Evolutionary conservation across 371 early-diverging fungal species (phyloP).

Genomic region (Mortierella polycephala): DNA sequence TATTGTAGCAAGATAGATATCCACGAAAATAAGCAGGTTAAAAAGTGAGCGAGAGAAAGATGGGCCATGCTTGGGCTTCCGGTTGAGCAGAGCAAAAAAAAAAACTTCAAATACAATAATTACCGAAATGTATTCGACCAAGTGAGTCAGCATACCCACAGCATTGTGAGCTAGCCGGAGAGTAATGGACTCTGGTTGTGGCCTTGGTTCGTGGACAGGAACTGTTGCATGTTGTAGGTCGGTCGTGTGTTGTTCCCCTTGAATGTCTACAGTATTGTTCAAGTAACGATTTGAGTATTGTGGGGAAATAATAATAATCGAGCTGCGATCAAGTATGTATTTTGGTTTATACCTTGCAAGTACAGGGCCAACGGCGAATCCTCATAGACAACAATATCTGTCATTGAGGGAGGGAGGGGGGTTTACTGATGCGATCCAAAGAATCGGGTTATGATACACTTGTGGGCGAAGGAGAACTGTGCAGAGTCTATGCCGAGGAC

Average conservation of each 20-base stretch:
- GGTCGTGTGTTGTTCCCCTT: conserved; percentile 42
- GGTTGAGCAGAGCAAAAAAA: conserved; percentile 1
- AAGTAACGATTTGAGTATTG: neutral
- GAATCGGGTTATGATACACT: neutral
- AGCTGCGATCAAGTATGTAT: neutral
- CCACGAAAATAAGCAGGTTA: neutral
- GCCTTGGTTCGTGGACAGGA: conserved; percentile 43
- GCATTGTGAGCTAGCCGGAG: conserved; percentile 36
- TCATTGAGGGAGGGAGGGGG: conserved; percentile 48
- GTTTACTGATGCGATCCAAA: neutral
- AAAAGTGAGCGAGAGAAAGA: neutral
- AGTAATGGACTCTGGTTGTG: conserved; percentile 27
- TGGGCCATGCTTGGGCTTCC: too few relatives aligned
- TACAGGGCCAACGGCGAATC: conserved; percentile 80
- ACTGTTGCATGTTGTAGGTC: conserved; percentile 44
- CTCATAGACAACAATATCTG: conserved; percentile 76
- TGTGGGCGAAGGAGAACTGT: too few relatives aligned
- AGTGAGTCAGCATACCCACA: conserved; percentile 31
- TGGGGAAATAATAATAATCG: too few relatives aligned
- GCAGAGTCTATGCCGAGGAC: too few relatives aligned
- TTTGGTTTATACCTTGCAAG: conserved; percentile 59
- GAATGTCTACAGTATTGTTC: conserved; percentile 31
- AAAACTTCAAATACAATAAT: conserved; percentile 1
- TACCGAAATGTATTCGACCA: conserved; percentile 51
- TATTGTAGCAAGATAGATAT: conserved; percentile 3